phyloP scores from a whole-genome alignment of 805 yeast species.

The Yarrowia sp. region DNA sequence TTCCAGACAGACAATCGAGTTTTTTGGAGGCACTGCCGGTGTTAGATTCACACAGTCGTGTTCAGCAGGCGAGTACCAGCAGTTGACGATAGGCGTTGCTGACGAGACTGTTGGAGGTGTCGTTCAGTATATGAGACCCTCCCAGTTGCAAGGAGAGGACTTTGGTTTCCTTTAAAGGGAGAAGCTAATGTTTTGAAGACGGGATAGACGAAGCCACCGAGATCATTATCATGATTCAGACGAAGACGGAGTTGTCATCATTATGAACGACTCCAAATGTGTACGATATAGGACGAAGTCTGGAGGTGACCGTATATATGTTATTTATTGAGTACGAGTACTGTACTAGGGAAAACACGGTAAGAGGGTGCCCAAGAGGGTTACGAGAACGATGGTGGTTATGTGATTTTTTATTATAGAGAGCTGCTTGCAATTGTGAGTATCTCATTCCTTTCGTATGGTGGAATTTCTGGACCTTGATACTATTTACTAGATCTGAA shows the following conservation, averaged over 20 bases:
- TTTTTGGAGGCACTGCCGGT: constrained; percentile 67
- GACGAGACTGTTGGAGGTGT: constrained; percentile 67
- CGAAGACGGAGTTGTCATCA: not conserved
- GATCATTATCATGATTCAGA: not conserved
- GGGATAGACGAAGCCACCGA: too few relatives aligned
- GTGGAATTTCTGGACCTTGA: too few relatives aligned
- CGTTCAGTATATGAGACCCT: constrained; percentile 51
- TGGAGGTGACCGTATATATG: constrained; percentile 25
- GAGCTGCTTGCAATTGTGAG: too few relatives aligned
- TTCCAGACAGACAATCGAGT: constrained; percentile 57
- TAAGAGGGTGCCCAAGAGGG: too few relatives aligned
- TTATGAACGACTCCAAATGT: not conserved
- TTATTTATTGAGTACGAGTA: constrained; percentile 29
- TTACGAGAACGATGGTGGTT: too few relatives aligned
- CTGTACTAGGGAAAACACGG: too few relatives aligned
- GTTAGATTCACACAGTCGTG: constrained; percentile 55
- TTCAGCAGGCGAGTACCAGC: constrained; percentile 56
- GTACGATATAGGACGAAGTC: constrained; percentile 2
- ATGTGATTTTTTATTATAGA: too few relatives aligned
- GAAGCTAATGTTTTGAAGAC: not conserved
- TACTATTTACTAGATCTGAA: too few relatives aligned
- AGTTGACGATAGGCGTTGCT: constrained; percentile 60
- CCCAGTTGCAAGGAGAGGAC: constrained; percentile 22
- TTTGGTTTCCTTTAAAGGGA: constrained; percentile 1
- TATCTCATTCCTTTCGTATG: too few relatives aligned